Evolutionary conservation across 345 rosid species (phyloP), one percentile per base, ranked within the genome.

Genomic region (Melaleuca alternifolia): DNA sequence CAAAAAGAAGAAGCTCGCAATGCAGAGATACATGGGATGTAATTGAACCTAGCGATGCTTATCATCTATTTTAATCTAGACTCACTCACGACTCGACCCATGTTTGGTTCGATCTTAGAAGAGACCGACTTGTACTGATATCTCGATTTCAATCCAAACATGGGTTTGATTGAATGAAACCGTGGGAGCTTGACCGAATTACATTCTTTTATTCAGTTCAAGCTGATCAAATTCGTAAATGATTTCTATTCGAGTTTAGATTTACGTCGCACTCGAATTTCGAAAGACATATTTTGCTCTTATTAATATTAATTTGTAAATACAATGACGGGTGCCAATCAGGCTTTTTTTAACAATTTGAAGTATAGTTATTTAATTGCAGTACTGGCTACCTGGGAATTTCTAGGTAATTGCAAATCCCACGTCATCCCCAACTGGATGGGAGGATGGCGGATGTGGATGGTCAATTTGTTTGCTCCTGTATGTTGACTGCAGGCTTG

Each of bases 101-200:
- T 10, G 48, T 71, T 37, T 24, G 10, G 46, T 33, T 23, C 6
- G 0, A 1, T 65, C 48, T 41, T 37, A 37, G 4, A 20, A 71
- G 14, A 7, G 1, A 4, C 5, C 3, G 4, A 30, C 13, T 18
- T 71, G 48, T 71, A 33, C 13, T 0, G 0, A 65, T 65, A 65
- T 65, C 26, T 71, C 13, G 10, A 18, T 71, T 41, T 71, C 24
- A 33, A 37, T 71, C 11, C 3, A 2, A 71, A 33, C 3, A 0
- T 9, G 26, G 24, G 13, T 71, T 37, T 3, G 7, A 71, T 37
- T 37, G 46, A 5, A 71, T 20, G 79, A 71, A 71, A 71, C 6
- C 2, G 0, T 3, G 2, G 6, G 26, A 37, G 26, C 20, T 65
- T 1, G 7, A 71, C 0, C 0, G 4, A 0, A 5, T 37, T 71